Percentiles rank a stretch among this genome's conserved stretches.
phyloP scores from a whole-genome alignment of 2,329 filamentous ascomycete species.

The Colletotrichum sp. region DNA sequence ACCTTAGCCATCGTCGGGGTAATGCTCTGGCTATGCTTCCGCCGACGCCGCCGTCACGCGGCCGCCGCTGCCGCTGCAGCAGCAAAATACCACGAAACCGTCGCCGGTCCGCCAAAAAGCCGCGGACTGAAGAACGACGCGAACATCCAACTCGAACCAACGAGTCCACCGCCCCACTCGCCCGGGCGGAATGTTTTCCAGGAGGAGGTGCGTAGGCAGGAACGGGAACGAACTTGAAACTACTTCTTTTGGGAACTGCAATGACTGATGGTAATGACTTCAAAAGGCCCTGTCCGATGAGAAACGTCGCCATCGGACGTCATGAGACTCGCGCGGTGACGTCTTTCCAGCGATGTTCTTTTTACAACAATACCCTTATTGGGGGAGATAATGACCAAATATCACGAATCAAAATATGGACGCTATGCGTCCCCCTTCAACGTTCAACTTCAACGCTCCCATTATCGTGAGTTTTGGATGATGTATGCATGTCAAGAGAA shows the following conservation, averaged over 20 bases:
- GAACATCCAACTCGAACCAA: slow-evolving; percentile 34
- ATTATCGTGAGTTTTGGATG: accelerated
- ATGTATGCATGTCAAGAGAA: no score
- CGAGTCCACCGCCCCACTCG: slow-evolving; percentile 11
- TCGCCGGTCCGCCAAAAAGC: slow-evolving; percentile 16
- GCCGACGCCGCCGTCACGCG: slow-evolving; percentile 26
- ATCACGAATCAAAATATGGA: neutral
- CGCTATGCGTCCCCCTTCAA: neutral
- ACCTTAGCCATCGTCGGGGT: slow-evolving; percentile 25
- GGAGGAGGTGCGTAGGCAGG: slow-evolving; percentile 40
- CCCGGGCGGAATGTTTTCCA: slow-evolving; percentile 37
- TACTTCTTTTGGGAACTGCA: neutral
- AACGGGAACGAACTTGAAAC: slow-evolving; percentile 22
- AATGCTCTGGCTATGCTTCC: slow-evolving; percentile 28
- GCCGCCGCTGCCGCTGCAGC: slow-evolving; percentile 12
- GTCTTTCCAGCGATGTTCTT: slow-evolving; percentile 2
- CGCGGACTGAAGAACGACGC: slow-evolving; percentile 17
- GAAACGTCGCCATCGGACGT: neutral
- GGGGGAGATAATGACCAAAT: slow-evolving; percentile 5
- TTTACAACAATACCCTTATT: neutral
- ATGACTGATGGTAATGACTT: neutral
- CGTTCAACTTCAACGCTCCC: neutral
- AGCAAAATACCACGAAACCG: neutral
- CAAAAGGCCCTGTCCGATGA: neutral
- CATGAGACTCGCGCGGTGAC: slow-evolving; percentile 6